These are phyloP conservation scores for Coffea humblotiana DNA, from an alignment of 305 asterid genomes.

Conservation along the genomic window DNA sequence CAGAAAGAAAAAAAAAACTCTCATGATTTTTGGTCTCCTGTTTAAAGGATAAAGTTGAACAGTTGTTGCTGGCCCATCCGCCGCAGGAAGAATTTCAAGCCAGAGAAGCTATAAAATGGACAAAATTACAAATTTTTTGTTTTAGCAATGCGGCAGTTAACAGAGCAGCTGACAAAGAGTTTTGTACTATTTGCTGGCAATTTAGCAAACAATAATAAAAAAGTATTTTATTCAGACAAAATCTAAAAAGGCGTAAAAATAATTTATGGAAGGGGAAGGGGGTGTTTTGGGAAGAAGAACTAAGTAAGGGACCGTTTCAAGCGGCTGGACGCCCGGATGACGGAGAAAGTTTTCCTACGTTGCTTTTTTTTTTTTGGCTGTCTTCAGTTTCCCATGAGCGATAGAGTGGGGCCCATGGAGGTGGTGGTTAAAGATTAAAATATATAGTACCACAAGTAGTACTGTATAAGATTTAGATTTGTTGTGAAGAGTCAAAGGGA, in stretches of 20 bases:
- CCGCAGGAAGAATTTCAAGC: background rate
- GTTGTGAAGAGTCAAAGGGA: no score
- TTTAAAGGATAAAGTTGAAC: background rate
- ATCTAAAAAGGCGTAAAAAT: background rate
- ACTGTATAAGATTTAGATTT: no score
- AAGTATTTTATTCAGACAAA: background rate
- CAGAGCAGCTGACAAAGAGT: background rate
- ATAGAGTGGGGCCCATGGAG: background rate
- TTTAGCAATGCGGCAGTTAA: background rate
- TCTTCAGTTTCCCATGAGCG: background rate
- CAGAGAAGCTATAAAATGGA: background rate
- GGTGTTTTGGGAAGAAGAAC: background rate
- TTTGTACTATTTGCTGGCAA: background rate
- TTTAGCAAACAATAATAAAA: background rate
- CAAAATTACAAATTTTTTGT: background rate
- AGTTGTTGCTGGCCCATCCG: background rate
- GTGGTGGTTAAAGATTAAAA: no score
- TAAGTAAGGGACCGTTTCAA: slow-evolving; percentile 1
- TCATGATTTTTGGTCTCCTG: background rate
- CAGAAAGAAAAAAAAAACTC: background rate
- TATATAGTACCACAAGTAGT: no score
- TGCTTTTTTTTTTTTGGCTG: background rate
- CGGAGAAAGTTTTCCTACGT: background rate
- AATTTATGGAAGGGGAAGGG: background rate
- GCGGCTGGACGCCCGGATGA: background rate